Evolutionary conservation across 495 filamentous ascomycete genomes (phyloP).

Genomic region (Cercophora sp.): DNA sequence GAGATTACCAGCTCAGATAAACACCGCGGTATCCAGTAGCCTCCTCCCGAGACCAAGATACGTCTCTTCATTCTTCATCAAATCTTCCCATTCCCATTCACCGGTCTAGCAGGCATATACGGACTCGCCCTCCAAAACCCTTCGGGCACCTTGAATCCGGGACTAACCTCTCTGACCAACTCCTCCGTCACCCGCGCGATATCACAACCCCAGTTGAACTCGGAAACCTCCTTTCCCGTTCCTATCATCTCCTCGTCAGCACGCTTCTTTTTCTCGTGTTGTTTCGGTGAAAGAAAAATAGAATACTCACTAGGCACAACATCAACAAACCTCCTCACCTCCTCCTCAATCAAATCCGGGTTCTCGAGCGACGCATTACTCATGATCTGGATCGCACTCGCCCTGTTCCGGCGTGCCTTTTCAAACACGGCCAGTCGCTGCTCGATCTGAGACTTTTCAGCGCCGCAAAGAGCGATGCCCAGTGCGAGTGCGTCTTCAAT

Average conservation of each 20-base stretch:
- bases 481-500: constrained; percentile 46
- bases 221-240: not conserved
- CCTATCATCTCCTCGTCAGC: not conserved
- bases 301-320: constrained; percentile 19
- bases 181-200: not conserved
- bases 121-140: too few species aligned
- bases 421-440: constrained; percentile 50
- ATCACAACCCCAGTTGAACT: not conserved
- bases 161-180: not conserved
- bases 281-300: not conserved
- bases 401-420: constrained; percentile 45
- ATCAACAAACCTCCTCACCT: constrained; percentile 22
- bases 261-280: too few species aligned
- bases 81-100: too few species aligned
- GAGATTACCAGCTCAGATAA: too few species aligned
- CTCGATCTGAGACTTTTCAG: constrained; percentile 21
- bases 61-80: too few species aligned
- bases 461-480: constrained; percentile 28
- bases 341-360: constrained; percentile 18
- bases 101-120: too few species aligned
- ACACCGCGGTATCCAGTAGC: too few species aligned
- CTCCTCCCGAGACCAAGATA: too few species aligned
- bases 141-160: not conserved
- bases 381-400: constrained; percentile 51
- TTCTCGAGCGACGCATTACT: constrained; percentile 28